Evolutionary conservation across 2,329 filamentous ascomycete species (phyloP), one percentile per base, ranked within the genome.

Genomic region (Fusarium burgessii): DNA sequence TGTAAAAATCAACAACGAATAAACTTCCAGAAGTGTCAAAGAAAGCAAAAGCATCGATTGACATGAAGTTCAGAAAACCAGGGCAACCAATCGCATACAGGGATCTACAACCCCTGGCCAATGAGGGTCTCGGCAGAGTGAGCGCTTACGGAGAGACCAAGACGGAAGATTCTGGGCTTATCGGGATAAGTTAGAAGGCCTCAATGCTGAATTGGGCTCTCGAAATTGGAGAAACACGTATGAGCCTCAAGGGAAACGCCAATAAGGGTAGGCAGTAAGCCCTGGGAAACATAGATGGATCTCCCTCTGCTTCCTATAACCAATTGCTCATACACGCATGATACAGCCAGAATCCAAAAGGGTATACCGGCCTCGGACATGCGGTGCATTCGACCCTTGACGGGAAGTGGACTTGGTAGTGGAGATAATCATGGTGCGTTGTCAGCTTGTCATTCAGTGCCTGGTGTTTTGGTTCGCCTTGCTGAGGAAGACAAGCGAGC

Each of bases 41-140:
- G 32, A 58, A 41, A 27, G 23, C 29, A 36, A 62, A 49, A 56
- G 40, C 43, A 49, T 50, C 29, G 25, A 62, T 47, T 56, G 45
- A 55, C 50, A 36, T 67, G 61, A 40, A 55, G 49, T 29, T 51
- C 23, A 58, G 33, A 76, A 50, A 75, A 38, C 8, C 68, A 76
- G 74, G 74, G 74, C 74, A 67, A 60, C 74, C 73, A 76, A 76
- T 76, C 61, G 60, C 20, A 6, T 18, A 23, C 25, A 29, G 7
- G 35, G 38, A 46, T 55, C 43, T 64, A 50, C 27, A 40, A 18
- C 51, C 65, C 51, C 59, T 51, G 62, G 46, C 74, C 74, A 76
- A 76, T 76, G 54, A 63, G 14, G 49, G 42, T 41, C 47, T 42
- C 40, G 62, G 41, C 38, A 54, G 25, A 67, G 8, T 41, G 51